Conservation (phyloP, 129 eudicot species). For the Centaurea solstitialis region DNA sequence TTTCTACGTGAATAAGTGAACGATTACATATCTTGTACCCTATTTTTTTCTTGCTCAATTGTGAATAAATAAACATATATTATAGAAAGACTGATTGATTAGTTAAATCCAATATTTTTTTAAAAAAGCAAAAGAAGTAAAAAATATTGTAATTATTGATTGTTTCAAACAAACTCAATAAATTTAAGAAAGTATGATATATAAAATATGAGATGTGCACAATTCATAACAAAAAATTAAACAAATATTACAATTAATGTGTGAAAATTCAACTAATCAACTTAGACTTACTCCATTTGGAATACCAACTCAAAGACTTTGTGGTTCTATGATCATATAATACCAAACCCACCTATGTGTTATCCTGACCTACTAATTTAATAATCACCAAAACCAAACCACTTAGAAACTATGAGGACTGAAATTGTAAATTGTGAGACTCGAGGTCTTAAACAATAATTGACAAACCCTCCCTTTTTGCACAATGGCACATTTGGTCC, state of each 20-base stretch:
- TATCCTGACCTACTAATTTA: neutral
- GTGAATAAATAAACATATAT: neutral
- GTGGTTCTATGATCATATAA: neutral
- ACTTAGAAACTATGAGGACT: conserved; percentile 16
- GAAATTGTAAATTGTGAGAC: conserved; percentile 21
- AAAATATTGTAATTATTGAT: no score
- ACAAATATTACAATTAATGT: neutral
- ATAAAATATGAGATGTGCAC: no score
- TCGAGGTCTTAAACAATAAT: conserved; percentile 20
- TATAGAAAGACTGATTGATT: neutral
- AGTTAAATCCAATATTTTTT: no score
- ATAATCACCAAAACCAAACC: conserved; percentile 13
- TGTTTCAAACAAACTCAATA: neutral
- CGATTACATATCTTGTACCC: neutral
- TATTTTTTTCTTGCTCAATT: neutral
- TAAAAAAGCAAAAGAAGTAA: no score
- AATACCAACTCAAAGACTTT: conserved; percentile 31
- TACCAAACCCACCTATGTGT: neutral
- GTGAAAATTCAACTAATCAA: conserved; percentile 26
- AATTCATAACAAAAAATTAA: no score
- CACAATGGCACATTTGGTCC: conserved; percentile 34
- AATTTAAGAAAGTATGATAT: no score
- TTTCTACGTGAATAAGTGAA: no score
- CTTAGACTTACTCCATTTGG: conserved; percentile 15
- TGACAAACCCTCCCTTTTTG: conserved; percentile 19